Evolutionary conservation across 1,284 basidiomycete genomes (phyloP).

Genomic region (Malassezia globosa): DNA sequence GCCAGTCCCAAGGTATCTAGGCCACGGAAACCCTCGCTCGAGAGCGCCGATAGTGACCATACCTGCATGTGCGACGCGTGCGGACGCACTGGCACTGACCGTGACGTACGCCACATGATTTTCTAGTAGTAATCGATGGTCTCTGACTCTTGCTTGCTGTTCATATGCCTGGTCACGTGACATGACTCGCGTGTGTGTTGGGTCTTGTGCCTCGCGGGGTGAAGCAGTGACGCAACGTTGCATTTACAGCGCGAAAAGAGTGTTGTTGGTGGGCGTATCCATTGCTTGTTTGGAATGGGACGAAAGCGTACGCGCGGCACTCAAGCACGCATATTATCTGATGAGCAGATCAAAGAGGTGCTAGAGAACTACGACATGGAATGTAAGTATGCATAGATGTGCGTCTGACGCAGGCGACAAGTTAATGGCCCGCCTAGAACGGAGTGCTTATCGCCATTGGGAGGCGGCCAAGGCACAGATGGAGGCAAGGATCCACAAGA

Average conservation of each 20-base stretch:
- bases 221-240: too few relatives aligned
- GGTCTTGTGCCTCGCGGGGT: too few relatives aligned
- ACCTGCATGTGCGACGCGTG: too few relatives aligned
- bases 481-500: conserved; percentile 15
- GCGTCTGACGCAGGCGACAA: conserved; percentile 8
- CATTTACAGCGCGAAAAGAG: too few relatives aligned
- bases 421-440: conserved; percentile 9
- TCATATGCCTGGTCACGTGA: not conserved
- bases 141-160: too few relatives aligned
- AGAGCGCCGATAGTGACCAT: not conserved
- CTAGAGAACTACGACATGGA: conserved; percentile 16
- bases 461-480: conserved; percentile 14
- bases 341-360: conserved; percentile 14
- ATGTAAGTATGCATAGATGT: conserved; percentile 4
- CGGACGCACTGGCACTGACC: not conserved
- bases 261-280: not conserved
- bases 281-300: not conserved
- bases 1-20: not conserved
- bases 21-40: not conserved
- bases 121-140: not conserved
- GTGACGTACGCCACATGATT: not conserved
- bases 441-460: conserved; percentile 6
- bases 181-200: too few relatives aligned
- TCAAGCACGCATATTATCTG: not conserved
- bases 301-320: conserved; percentile 3